Base-by-base conservation (phyloP, 257 asterid genomes). In the Capsicum chinense region DNA sequence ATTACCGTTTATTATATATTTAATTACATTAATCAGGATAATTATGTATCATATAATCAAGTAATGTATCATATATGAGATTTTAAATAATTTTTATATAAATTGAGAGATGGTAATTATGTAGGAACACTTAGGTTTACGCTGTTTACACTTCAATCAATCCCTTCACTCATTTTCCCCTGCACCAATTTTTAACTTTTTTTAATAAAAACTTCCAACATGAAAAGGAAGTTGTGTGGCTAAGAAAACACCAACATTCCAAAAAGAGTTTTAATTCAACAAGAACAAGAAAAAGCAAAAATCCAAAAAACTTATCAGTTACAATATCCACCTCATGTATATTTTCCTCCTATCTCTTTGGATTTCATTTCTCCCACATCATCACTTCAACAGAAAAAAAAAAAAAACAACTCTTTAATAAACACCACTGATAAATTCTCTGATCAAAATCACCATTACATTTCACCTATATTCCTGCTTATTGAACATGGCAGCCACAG, bases 311-410 rank as follows among this genome's bases (percentile, higher is more conserved):
- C 97, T 93, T 95, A 93, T 95, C 98, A 71, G 52, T 67, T 26
- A 73, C 21, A 62, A 67, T 52, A 83, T 83, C 54, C 85, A 66
- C 86, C 86, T 52, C 89, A 84, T 79, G 83, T 39, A 62, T 87
- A 68, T 88, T 88, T 88, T 85, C 84, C 84, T 85, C 85, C 87
- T 83, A 82, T 87, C 88, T 85, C 88, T 91, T 88, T 91, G 97
- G 98, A 71, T 89, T 84, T 19, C 59, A 86, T 90, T 84, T 62
- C 54, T 68, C 42, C 97, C 96, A 90, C 89, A 63, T 95, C 93
- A 91, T 81, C 93, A 90, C 59, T 78, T 3, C 58, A 69, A 67
- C 19, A 44, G 26, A 14, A 3, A 35, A 37, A 26, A 26, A 26
- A 26, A 37, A 26, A 26, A 26, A 26, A 26, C 2, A 26, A 26